These are phyloP conservation scores for Smallanthus sonchifolius DNA, from an alignment of 129 eudicot genomes.

Conservation along the genomic window DNA sequence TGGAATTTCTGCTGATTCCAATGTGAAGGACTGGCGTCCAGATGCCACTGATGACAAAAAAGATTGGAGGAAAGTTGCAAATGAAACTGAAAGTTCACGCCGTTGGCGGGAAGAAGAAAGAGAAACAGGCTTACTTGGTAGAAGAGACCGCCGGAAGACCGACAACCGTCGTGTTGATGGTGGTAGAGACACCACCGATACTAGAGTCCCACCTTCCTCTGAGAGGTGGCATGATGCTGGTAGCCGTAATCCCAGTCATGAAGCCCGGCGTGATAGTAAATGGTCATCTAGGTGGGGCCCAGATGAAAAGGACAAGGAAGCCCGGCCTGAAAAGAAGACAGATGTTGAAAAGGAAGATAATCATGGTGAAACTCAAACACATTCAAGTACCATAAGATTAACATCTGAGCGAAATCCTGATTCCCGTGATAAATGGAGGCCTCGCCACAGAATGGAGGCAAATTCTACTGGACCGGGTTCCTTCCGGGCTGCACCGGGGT, in stretches of 20 bases:
- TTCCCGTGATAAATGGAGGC: slow-evolving; percentile 98
- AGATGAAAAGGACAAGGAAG: slow-evolving; percentile 89
- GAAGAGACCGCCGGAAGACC: slow-evolving; percentile 83
- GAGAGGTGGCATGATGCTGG: slow-evolving; percentile 79
- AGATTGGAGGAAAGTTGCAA: slow-evolving; percentile 69
- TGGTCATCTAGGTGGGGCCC: slow-evolving; percentile 99
- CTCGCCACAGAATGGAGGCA: slow-evolving; percentile 85
- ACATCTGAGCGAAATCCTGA: slow-evolving; percentile 73
- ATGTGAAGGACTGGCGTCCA: slow-evolving; percentile 77
- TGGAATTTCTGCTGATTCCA: slow-evolving; percentile 68
- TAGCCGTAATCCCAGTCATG: slow-evolving; percentile 55
- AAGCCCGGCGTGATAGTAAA: slow-evolving; percentile 71
- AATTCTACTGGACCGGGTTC: slow-evolving; percentile 53
- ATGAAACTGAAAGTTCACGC: slow-evolving; percentile 71
- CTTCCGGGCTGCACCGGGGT: slow-evolving; percentile 96
- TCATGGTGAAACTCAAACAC: slow-evolving; percentile 48
- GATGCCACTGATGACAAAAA: slow-evolving; percentile 74
- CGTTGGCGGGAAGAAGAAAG: slow-evolving; percentile 99
- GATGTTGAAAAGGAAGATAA: slow-evolving; percentile 74
- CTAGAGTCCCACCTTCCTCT: slow-evolving; percentile 47
- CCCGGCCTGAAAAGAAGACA: slow-evolving; percentile 53
- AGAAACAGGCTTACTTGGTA: slow-evolving; percentile 93
- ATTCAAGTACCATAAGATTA: slow-evolving; percentile 39
- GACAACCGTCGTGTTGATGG: slow-evolving; percentile 74
- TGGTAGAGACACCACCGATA: slow-evolving; percentile 55